A percentile compares a stretch with the other conserved stretches of the same genome.
Conservation (phyloP, 2,329 filamentous ascomycete genomes). For the Beauveria scarabaeidicola region DNA sequence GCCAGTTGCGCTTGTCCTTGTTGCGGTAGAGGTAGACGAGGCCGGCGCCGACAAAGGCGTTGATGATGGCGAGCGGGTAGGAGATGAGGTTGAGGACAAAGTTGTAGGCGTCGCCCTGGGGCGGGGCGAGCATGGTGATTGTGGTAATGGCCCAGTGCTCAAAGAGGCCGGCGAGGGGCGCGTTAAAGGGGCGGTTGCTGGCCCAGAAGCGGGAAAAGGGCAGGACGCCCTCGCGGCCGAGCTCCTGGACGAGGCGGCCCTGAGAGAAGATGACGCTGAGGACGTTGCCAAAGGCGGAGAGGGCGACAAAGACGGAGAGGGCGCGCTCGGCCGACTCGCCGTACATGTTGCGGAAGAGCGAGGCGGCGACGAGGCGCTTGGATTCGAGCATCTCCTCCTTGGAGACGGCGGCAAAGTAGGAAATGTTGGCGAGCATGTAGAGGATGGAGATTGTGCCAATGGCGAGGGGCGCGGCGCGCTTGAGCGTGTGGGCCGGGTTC, state of each 20-base stretch:
- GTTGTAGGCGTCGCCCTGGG: conserved; percentile 59
- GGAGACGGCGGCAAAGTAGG: conserved; percentile 54
- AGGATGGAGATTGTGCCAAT: conserved; percentile 49
- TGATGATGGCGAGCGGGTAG: conserved; percentile 53
- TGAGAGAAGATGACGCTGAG: conserved; percentile 61
- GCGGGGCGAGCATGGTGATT: conserved; percentile 58
- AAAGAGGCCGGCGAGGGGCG: conserved; percentile 51
- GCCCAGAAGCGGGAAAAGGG: conserved; percentile 56
- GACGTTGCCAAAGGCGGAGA: conserved; percentile 61
- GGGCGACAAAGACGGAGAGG: conserved; percentile 56
- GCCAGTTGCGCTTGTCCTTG: conserved; percentile 40
- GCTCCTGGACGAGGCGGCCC: conserved; percentile 56
- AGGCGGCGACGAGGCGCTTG: conserved; percentile 43
- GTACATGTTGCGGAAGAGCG: conserved; percentile 49
- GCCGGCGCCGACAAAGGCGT: conserved; percentile 44
- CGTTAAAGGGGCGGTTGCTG: conserved; percentile 55
- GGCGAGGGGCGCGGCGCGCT: conserved; percentile 54
- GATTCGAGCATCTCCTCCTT: conserved; percentile 44
- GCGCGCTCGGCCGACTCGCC: conserved; percentile 46
- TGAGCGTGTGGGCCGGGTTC: conserved; percentile 56
- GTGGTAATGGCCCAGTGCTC: conserved; percentile 57
- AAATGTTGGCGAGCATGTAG: conserved; percentile 60
- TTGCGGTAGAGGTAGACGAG: conserved; percentile 46
- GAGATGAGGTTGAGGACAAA: conserved; percentile 56
- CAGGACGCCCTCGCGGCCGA: conserved; percentile 57